These are phyloP conservation scores for Orbilia oligospora DNA, from an alignment of 2,329 filamentous ascomycete species.

Conservation along the genomic window DNA sequence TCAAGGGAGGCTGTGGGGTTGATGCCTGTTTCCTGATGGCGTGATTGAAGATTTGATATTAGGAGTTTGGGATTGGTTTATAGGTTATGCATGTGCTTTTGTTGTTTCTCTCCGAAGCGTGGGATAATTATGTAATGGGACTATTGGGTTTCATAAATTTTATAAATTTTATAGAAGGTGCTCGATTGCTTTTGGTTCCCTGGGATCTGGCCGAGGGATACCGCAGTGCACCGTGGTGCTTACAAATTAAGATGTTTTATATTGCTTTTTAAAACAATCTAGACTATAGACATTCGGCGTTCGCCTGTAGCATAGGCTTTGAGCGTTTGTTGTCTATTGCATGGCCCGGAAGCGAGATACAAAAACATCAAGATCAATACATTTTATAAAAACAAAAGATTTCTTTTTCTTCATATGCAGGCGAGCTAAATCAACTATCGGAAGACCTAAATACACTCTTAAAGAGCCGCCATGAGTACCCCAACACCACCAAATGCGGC, in stretches of 20 bases:
- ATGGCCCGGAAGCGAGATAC: background rate
- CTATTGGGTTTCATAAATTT: conserved; percentile 10
- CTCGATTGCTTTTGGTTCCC: background rate
- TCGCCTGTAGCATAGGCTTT: conserved; percentile 15
- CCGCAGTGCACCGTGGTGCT: background rate
- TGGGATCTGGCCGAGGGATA: background rate
- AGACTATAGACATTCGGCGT: background rate
- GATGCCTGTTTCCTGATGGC: conserved; percentile 24
- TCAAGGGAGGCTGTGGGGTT: conserved; percentile 28
- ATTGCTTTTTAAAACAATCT: background rate
- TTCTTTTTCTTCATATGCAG: no score
- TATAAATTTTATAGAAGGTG: conserved; percentile 2
- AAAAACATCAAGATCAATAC: background rate
- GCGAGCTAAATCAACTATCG: conserved; percentile 1
- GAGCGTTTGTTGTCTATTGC: background rate
- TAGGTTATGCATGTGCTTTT: conserved; percentile 22
- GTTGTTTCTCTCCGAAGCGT: background rate
- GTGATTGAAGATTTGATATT: conserved; percentile 28
- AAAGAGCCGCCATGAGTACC: conserved; percentile 33
- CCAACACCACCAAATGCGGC: conserved; percentile 48
- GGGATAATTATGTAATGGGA: conserved; percentile 22
- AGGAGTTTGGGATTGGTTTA: conserved; percentile 34
- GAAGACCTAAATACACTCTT: background rate
- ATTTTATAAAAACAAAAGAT: background rate
- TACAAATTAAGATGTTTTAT: conserved; percentile 17